Evolutionary conservation across 2,329 filamentous ascomycete genomes (phyloP).

Genomic region (Cyclaneusma minus): DNA sequence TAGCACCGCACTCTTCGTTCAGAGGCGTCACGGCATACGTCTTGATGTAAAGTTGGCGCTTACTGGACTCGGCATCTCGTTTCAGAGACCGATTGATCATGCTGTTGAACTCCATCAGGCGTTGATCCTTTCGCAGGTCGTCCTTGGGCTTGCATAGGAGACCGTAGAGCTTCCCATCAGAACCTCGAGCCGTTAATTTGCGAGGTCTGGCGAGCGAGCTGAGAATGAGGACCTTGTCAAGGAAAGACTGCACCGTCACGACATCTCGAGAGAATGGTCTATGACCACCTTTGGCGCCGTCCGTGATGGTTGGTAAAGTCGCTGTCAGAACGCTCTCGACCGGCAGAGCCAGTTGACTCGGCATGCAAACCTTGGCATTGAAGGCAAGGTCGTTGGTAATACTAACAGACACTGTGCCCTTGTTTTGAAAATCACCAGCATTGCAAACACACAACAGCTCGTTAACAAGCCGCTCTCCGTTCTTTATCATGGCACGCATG

Average conservation of each 20-base stretch:
- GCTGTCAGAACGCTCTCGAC: constrained; percentile 74
- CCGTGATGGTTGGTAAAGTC: constrained; percentile 59
- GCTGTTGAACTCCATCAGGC: constrained; percentile 96
- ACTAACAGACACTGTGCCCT: constrained; percentile 51
- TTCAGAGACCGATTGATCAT: constrained; percentile 96
- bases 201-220: constrained; percentile 86
- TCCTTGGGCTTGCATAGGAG: constrained; percentile 96
- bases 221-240: constrained; percentile 79
- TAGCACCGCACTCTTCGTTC: constrained; percentile 93
- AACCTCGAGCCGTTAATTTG: constrained; percentile 75
- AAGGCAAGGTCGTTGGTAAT: constrained; percentile 67
- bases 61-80: constrained; percentile 77
- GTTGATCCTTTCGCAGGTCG: constrained; percentile 91
- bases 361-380: constrained; percentile 63
- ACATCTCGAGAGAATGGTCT: constrained; percentile 77
- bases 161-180: constrained; percentile 76
- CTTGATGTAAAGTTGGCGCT: constrained; percentile 83
- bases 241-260: constrained; percentile 65
- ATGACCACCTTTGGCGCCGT: constrained; percentile 59
- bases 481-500: constrained; percentile 54
- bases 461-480: constrained; percentile 70
- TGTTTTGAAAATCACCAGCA: constrained; percentile 56
- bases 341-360: constrained; percentile 76
- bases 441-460: constrained; percentile 71
- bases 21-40: constrained; percentile 94